A percentile compares a stretch with the other conserved stretches of the same genome.
These are phyloP conservation scores for Platanus orientalis DNA, from an alignment of 164 flowering plant genomes.

Conservation along the genomic window DNA sequence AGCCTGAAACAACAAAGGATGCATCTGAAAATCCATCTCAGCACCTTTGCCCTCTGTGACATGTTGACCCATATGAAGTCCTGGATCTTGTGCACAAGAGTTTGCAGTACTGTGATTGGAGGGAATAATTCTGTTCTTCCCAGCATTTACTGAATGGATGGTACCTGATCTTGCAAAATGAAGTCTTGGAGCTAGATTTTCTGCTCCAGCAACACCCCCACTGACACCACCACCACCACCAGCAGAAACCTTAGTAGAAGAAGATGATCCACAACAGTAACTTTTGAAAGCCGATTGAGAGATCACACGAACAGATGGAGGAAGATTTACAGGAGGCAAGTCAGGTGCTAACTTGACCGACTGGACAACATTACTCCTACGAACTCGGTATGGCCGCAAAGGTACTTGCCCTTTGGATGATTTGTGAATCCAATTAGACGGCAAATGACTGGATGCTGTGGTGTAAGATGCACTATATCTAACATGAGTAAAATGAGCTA, in stretches of 20 bases:
- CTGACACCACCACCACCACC: conserved; percentile 14
- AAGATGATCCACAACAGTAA: conserved; percentile 3
- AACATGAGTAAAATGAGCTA: conserved; percentile 24
- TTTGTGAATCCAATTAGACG: conserved; percentile 22
- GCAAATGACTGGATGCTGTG: conserved; percentile 18
- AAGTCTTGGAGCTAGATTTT: conserved; percentile 20
- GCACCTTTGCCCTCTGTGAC: conserved; percentile 32
- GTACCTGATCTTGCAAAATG: conserved; percentile 17
- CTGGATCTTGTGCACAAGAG: conserved; percentile 21
- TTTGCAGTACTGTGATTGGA: conserved; percentile 6
- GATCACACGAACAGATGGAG: conserved; percentile 63
- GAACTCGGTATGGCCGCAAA: conserved; percentile 51
- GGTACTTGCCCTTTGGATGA: conserved; percentile 26
- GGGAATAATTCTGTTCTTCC: conserved; percentile 10
- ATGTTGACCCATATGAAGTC: conserved; percentile 19
- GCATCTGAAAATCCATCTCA: conserved; percentile 73
- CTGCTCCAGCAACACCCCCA: conserved; percentile 21
- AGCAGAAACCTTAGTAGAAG: not conserved
- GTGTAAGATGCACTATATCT: conserved; percentile 16
- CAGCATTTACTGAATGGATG: conserved; percentile 14
- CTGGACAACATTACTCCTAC: conserved; percentile 33
- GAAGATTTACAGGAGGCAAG: conserved; percentile 75
- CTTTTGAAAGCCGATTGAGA: conserved; percentile 50
- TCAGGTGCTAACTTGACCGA: conserved; percentile 84
- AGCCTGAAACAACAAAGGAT: conserved; percentile 79